phyloP scores from a whole-genome alignment of 2,329 filamentous ascomycete genomes.

The Microcyclospora tardicrescens region DNA sequence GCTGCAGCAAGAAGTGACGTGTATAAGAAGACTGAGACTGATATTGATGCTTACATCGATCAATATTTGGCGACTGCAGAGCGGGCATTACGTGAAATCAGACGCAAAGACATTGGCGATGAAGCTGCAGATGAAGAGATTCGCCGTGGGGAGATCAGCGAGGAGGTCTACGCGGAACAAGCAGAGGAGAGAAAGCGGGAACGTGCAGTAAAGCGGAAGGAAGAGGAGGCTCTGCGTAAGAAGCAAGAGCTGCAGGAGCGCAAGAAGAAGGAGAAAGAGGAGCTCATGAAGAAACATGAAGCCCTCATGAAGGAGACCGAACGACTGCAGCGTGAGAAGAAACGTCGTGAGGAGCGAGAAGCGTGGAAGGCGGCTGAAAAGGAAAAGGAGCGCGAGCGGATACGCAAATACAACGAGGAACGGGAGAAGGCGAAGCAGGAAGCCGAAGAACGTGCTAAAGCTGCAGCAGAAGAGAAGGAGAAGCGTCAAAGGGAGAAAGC shows the following conservation, averaged over 20 bases:
- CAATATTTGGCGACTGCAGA: slow-evolving; percentile 52
- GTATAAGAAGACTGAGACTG: slow-evolving; percentile 57
- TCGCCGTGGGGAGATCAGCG: slow-evolving; percentile 54
- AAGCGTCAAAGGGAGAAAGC: slow-evolving; percentile 26
- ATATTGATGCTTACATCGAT: slow-evolving; percentile 56
- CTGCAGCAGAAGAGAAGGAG: slow-evolving; percentile 35
- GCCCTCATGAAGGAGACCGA: slow-evolving; percentile 31
- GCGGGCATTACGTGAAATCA: slow-evolving; percentile 53
- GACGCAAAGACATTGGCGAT: slow-evolving; percentile 54
- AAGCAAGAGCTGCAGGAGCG: slow-evolving; percentile 49
- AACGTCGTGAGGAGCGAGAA: slow-evolving; percentile 36
- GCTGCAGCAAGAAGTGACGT: slow-evolving; percentile 64
- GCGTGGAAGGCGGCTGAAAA: slow-evolving; percentile 32
- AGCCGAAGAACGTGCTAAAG: slow-evolving; percentile 40
- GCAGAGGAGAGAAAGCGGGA: slow-evolving; percentile 47
- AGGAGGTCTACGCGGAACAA: slow-evolving; percentile 59
- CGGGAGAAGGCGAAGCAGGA: slow-evolving; percentile 26
- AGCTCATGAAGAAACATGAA: slow-evolving; percentile 36
- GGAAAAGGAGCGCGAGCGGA: slow-evolving; percentile 42
- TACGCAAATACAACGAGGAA: slow-evolving; percentile 40
- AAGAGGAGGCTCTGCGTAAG: slow-evolving; percentile 45
- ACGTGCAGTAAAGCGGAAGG: slow-evolving; percentile 49
- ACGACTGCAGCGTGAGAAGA: slow-evolving; percentile 33
- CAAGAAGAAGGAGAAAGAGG: slow-evolving; percentile 38
- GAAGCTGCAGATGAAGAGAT: slow-evolving; percentile 55